These are phyloP conservation scores for Fomitopsis schrenkii DNA, from an alignment of 1,284 basidiomycete species.

Conservation along the genomic window DNA sequence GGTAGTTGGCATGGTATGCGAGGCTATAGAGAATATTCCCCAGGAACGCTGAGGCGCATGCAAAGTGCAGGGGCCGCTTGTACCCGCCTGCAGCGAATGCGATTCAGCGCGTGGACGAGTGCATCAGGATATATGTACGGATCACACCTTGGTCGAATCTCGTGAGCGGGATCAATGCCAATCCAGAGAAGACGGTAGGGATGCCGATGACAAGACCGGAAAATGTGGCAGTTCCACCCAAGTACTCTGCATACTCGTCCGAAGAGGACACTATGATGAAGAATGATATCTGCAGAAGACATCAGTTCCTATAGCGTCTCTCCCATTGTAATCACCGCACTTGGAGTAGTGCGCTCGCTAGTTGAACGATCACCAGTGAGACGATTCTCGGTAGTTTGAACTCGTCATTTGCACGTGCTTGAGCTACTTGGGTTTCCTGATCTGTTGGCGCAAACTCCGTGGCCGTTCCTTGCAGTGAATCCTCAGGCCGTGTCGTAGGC, in stretches of 20 bases:
- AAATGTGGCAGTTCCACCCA: conserved; percentile 64
- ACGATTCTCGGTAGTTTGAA: conserved; percentile 41
- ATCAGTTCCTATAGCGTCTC: not conserved
- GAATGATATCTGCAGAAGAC: conserved; percentile 49
- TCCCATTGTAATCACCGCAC: conserved; percentile 30
- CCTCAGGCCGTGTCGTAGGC: not conserved
- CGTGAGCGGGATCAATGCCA: conserved; percentile 55
- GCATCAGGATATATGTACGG: not conserved
- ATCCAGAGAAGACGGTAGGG: conserved; percentile 53
- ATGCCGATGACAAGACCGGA: conserved; percentile 69
- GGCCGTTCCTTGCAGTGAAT: not conserved
- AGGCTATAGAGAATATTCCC: conserved; percentile 42
- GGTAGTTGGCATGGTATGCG: conserved; percentile 40
- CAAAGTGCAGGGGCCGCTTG: conserved; percentile 38
- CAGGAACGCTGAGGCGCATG: conserved; percentile 37
- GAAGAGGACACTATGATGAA: conserved; percentile 68
- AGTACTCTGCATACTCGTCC: conserved; percentile 53
- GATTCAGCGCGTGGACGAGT: not conserved
- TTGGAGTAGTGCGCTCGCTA: conserved; percentile 43
- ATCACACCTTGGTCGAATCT: conserved; percentile 51
- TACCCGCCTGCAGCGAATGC: conserved; percentile 42
- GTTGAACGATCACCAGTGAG: conserved; percentile 40
- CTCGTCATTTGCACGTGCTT: conserved; percentile 32
- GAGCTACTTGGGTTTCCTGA: conserved; percentile 1
- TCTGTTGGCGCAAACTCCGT: not conserved